These are phyloP conservation scores for Hydrangea macrophylla DNA, from an alignment of 148 eudicot species.

Conservation along the genomic window DNA sequence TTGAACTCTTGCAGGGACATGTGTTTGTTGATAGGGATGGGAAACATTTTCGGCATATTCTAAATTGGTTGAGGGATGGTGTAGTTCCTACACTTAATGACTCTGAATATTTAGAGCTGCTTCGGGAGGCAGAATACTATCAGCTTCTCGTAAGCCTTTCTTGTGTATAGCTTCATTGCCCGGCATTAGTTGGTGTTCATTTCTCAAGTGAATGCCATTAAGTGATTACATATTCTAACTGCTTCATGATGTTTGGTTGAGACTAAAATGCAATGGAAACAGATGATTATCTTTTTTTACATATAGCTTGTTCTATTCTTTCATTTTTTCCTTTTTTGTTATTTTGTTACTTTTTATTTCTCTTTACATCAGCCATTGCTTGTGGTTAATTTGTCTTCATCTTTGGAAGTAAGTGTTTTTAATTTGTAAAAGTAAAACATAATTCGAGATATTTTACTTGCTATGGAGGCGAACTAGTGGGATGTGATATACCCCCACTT, in stretches of 20 bases:
- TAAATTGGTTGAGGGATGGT: constrained; percentile 97
- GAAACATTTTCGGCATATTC: constrained; percentile 79
- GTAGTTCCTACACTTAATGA: constrained; percentile 64
- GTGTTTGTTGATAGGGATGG: constrained; percentile 94
- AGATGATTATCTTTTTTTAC: not conserved
- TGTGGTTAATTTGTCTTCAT: not conserved
- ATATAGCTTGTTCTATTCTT: too few species aligned
- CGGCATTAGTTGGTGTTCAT: not conserved
- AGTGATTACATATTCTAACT: not conserved
- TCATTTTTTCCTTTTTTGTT: not conserved
- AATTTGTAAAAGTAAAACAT: not conserved
- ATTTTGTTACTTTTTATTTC: not conserved
- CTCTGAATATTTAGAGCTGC: constrained; percentile 67
- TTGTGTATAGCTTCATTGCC: constrained; percentile 5
- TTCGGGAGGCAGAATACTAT: constrained; percentile 87
- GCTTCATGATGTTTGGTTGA: not conserved
- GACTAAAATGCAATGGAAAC: not conserved
- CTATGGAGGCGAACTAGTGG: not conserved
- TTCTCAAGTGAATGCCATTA: not conserved
- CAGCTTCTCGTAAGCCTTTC: constrained; percentile 68
- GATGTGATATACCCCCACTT: not conserved
- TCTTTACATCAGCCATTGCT: not conserved
- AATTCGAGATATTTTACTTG: not conserved
- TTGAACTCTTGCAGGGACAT: constrained; percentile 55
- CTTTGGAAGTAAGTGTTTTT: not conserved